A percentile compares a stretch with the other conserved stretches of the same genome.
phyloP scores from a whole-genome alignment of 2,329 filamentous ascomycete species.

The Aspergillus floridensis region DNA sequence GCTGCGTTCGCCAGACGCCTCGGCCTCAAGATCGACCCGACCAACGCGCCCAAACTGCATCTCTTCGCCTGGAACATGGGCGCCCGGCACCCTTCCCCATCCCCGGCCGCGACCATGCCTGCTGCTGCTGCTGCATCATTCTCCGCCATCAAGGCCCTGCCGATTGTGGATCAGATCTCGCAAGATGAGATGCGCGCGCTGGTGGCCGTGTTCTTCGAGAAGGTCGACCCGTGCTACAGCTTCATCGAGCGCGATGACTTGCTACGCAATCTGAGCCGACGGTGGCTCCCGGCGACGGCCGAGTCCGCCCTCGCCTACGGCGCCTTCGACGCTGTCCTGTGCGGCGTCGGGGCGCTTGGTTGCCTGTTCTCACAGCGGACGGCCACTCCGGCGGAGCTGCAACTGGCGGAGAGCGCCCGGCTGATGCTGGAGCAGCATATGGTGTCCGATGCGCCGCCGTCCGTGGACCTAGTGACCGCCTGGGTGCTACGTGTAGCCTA shows the following conservation, averaged over 20 bases:
- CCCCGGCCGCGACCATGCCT: slow-evolving; percentile 1
- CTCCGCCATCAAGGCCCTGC: slow-evolving; percentile 17
- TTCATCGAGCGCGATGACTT: slow-evolving; percentile 41
- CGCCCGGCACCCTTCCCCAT: slow-evolving; percentile 10
- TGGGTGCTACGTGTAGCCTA: slow-evolving; percentile 57
- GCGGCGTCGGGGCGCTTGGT: slow-evolving; percentile 56
- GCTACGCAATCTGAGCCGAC: slow-evolving; percentile 29
- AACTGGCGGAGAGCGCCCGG: slow-evolving; percentile 49
- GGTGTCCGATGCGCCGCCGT: slow-evolving; percentile 23
- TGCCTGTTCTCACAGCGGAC: slow-evolving; percentile 51
- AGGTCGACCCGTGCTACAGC: slow-evolving; percentile 54
- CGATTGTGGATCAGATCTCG: slow-evolving; percentile 49
- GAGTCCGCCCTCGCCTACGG: slow-evolving; percentile 20
- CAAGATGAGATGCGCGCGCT: slow-evolving; percentile 49
- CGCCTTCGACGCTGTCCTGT: slow-evolving; percentile 50
- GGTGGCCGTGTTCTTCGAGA: slow-evolving; percentile 51
- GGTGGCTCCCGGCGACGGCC: slow-evolving; percentile 23
- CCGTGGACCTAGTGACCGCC: slow-evolving; percentile 32
- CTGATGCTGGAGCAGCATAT: slow-evolving; percentile 46
- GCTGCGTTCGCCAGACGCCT: slow-evolving; percentile 56
- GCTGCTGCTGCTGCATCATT: slow-evolving; percentile 1
- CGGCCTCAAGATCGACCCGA: slow-evolving; percentile 53
- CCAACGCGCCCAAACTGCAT: slow-evolving; percentile 53
- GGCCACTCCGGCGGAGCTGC: slow-evolving; percentile 43
- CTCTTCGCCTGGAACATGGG: slow-evolving; percentile 58